Base-by-base conservation (phyloP, 345 rosid species). In the sweet orange (Citrus sinensis) region DNA sequence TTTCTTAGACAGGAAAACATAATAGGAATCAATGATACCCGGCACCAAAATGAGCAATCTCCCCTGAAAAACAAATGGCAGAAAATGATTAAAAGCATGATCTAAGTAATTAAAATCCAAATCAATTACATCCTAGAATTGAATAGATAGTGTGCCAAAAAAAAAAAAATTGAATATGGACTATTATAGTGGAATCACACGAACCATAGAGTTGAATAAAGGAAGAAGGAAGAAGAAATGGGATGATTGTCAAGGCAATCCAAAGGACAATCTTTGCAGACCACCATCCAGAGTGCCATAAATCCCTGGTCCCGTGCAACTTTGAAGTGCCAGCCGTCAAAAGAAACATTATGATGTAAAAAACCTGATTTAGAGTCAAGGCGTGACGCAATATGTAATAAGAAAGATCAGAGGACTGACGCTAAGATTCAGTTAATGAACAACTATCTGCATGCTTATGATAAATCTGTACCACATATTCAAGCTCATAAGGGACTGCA, bases 281-380 rank as follows among this genome's bases (percentile, higher is more conserved):
- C 99, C 99, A 95, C 96, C 99, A 93, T 66, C 99, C 97, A 4
- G 99, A 93, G 75, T 95, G 98, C 99, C 99, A 95, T 34, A 60
- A 80, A 77, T 93, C 93, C 85, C 94, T 88, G 13, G 89, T 83
- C 56, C 84, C 86, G 27, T 87, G 84, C 62, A 87, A 67, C 89
- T 90, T 95, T 42, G 90, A 81, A 29, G 92, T 88, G 40, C 94
- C 88, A 79, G 83, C 91, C 1, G 97, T 91, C 63, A 96, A 86
- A 54, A 92, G 76, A 82, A 95, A 95, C 97, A 93, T 92, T 55
- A 91, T 37, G 39, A 93, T 82, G 68, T 82, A 93, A 84, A 95
- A 95, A 76, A 87, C 71, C 98, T 93, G 67, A 32, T 22, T 16
- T 40, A 11, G 68, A 19, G 70, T 87, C 79, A 90, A 90, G 91